Percentiles rank a stretch among this genome's conserved stretches.
Conservation (phyloP, 2,329 filamentous ascomycete genomes). For the Sarocladium oryzae region DNA sequence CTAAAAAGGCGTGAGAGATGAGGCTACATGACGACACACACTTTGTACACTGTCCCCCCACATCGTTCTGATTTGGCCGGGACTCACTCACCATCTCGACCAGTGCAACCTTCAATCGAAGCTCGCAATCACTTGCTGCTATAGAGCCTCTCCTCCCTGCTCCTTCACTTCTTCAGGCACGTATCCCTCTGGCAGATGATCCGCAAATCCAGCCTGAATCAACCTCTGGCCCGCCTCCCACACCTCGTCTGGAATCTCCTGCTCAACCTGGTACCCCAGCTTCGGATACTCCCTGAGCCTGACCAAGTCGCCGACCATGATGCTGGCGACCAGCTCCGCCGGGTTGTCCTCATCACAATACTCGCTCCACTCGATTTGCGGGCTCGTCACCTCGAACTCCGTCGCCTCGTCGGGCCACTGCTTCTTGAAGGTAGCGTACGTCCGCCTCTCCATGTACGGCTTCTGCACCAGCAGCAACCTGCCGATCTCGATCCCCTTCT, state of each 20-base stretch:
- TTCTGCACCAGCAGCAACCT: conserved; percentile 39
- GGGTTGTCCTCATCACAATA: conserved; percentile 37
- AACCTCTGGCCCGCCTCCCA: conserved; percentile 36
- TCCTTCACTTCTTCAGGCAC: background rate
- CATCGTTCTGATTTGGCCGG: too few species aligned
- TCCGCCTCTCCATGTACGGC: conserved; percentile 41
- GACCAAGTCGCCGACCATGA: conserved; percentile 39
- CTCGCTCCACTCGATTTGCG: conserved; percentile 29
- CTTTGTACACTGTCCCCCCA: background rate
- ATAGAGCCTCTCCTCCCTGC: too few species aligned
- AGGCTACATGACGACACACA: background rate
- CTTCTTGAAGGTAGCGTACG: conserved; percentile 38
- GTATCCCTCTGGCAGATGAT: conserved; percentile 26
- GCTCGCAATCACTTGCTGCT: too few species aligned
- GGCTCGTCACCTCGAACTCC: conserved; percentile 34
- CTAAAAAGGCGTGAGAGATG: background rate
- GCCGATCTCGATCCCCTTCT: conserved; percentile 17
- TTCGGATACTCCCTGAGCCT: conserved; percentile 36
- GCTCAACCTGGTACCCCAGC: conserved; percentile 36
- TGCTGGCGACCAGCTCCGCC: conserved; percentile 32
- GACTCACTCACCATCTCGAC: too few species aligned
- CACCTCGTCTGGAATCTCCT: conserved; percentile 33
- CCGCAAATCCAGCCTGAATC: conserved; percentile 30
- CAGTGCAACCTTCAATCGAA: too few species aligned
- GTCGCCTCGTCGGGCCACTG: conserved; percentile 34